Evolutionary conservation across 768 basidiomycete genomes (phyloP).

Genomic region (Ramaria sp.): DNA sequence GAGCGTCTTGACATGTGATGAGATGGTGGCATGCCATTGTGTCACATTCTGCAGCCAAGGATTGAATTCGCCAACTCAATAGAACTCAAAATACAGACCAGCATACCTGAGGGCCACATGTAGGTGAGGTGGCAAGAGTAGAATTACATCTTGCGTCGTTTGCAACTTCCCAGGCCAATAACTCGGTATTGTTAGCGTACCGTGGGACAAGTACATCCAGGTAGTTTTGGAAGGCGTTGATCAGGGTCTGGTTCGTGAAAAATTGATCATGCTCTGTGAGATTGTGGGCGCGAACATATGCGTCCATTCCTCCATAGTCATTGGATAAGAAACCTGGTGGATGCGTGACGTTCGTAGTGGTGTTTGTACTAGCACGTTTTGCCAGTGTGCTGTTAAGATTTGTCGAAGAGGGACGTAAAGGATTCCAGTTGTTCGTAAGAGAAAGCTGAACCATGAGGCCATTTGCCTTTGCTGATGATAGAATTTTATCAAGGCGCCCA

Average conservation of each 20-base stretch:
- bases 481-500: conserved; percentile 48
- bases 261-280: conserved; percentile 42
- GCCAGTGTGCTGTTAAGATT: background rate
- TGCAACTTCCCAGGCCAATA: conserved; percentile 53
- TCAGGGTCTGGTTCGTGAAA: conserved; percentile 38
- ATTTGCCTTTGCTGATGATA: conserved; percentile 41
- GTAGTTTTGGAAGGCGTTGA: conserved; percentile 46
- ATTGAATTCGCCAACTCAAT: background rate
- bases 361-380: conserved; percentile 13
- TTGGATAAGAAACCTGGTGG: conserved; percentile 49
- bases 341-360: conserved; percentile 26
- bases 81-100: background rate
- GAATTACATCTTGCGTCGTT: conserved; percentile 63
- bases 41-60: conserved; percentile 38
- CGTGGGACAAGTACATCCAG: conserved; percentile 43
- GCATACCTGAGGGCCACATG: background rate
- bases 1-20: conserved; percentile 30
- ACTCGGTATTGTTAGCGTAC: conserved; percentile 39
- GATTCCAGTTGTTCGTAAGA: conserved; percentile 56
- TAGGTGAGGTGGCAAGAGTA: conserved; percentile 29
- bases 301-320: conserved; percentile 60
- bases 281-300: conserved; percentile 42
- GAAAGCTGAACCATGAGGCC: conserved; percentile 42
- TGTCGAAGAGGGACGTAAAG: conserved; percentile 24
- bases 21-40: conserved; percentile 39